These are phyloP conservation scores for Lactarius tabidus DNA, from an alignment of 768 basidiomycete species.

Conservation along the genomic window DNA sequence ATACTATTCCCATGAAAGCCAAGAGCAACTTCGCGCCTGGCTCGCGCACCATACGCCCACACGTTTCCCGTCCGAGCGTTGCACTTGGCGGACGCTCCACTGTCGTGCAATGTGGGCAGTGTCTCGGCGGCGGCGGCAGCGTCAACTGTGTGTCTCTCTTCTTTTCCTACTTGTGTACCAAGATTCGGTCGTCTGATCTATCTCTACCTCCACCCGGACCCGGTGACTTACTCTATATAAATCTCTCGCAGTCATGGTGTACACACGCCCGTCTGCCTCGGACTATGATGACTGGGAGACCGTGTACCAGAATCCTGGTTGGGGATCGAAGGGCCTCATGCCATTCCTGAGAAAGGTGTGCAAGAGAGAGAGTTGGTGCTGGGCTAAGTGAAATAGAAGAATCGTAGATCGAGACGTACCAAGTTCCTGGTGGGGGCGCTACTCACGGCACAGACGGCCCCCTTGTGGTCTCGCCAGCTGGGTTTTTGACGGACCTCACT, in stretches of 20 bases:
- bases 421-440: constrained; percentile 28
- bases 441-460: constrained; percentile 48
- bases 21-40: constrained; percentile 39
- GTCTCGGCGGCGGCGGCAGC: constrained; percentile 57
- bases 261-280: constrained; percentile 53
- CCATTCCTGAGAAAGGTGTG: constrained; percentile 54
- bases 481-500: constrained; percentile 28
- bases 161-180: no score
- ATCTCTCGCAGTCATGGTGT: constrained; percentile 39
- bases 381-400: background rate
- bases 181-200: background rate
- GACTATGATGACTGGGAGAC: constrained; percentile 45
- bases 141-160: constrained; percentile 46
- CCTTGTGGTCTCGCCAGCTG: constrained; percentile 35
- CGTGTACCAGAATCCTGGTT: constrained; percentile 50
- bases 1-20: constrained; percentile 53
- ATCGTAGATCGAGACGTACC: constrained; percentile 38
- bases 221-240: background rate
- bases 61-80: constrained; percentile 39
- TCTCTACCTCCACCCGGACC: background rate
- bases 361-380: no score
- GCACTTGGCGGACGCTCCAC: constrained; percentile 43
- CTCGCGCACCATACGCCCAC: constrained; percentile 42
- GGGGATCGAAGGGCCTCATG: constrained; percentile 54
- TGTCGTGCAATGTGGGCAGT: constrained; percentile 44